Conservation (phyloP, 2,329 filamentous ascomycete genomes). For the Polytolypa hystricis region DNA sequence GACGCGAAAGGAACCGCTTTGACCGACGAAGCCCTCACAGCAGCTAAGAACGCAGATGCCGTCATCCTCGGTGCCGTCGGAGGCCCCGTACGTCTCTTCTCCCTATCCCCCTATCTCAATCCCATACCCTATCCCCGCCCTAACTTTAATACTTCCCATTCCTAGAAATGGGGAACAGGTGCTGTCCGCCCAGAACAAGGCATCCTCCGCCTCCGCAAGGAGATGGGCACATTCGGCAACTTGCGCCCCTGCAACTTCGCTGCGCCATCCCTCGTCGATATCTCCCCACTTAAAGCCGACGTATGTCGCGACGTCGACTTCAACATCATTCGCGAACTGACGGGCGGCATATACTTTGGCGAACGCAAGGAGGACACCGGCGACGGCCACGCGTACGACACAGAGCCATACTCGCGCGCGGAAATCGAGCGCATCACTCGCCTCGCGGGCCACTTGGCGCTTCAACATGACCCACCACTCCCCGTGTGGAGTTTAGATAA, state of each 20-base stretch:
- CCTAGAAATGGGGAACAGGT: slow-evolving; percentile 74
- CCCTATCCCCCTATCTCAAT: slow-evolving; percentile 6
- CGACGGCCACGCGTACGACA: slow-evolving; percentile 68
- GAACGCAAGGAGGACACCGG: slow-evolving; percentile 67
- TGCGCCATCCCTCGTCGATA: slow-evolving; percentile 69
- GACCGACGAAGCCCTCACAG: slow-evolving; percentile 69
- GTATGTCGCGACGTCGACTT: slow-evolving; percentile 84
- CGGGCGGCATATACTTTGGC: slow-evolving; percentile 91
- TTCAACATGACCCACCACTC: slow-evolving; percentile 62
- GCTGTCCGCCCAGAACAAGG: slow-evolving; percentile 85
- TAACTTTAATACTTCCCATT: slow-evolving; percentile 20
- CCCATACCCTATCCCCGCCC: background rate
- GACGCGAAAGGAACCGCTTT: slow-evolving; percentile 67
- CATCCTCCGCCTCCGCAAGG: slow-evolving; percentile 79
- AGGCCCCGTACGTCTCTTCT: slow-evolving; percentile 47
- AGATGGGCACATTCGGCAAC: slow-evolving; percentile 90
- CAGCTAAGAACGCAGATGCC: slow-evolving; percentile 76
- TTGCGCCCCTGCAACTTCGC: slow-evolving; percentile 93
- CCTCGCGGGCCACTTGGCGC: slow-evolving; percentile 68
- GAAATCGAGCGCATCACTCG: slow-evolving; percentile 86
- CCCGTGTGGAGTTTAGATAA: slow-evolving; percentile 86
- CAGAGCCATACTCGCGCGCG: slow-evolving; percentile 68
- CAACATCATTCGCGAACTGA: slow-evolving; percentile 84
- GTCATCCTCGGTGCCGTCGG: slow-evolving; percentile 89
- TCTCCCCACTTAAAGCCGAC: slow-evolving; percentile 75